Conservation (phyloP, 805 yeast species). For the Tetrapisispora fleetii region DNA sequence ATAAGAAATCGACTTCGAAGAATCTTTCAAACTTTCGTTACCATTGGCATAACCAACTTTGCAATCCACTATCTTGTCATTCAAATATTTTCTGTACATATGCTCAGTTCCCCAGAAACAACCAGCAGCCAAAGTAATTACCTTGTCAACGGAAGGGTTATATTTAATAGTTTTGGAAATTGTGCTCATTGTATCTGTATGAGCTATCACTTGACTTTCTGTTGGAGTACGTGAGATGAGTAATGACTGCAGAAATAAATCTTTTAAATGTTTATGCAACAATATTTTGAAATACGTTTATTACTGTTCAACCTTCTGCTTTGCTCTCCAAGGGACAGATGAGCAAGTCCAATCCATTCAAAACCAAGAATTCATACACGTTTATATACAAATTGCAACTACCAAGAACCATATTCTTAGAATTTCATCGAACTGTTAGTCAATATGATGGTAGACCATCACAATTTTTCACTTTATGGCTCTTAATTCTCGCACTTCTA, state of each 20-base stretch:
- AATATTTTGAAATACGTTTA: not conserved
- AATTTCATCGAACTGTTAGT: not conserved
- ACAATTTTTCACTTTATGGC: not conserved
- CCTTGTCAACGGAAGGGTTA: slow-evolving; percentile 38
- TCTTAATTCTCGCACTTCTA: not conserved
- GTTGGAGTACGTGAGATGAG: not conserved
- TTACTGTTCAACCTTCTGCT: not conserved
- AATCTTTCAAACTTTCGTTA: slow-evolving; percentile 35
- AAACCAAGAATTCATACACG: too few species aligned
- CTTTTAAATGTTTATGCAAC: not conserved
- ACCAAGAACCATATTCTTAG: too few species aligned
- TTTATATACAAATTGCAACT: too few species aligned
- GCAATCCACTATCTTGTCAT: slow-evolving; percentile 52
- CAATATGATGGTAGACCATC: not conserved
- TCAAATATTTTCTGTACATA: slow-evolving; percentile 62
- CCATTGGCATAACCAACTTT: slow-evolving; percentile 94
- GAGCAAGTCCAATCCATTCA: too few species aligned
- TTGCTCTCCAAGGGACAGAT: too few species aligned
- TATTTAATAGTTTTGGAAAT: slow-evolving; percentile 33
- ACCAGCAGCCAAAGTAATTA: slow-evolving; percentile 55
- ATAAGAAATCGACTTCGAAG: slow-evolving; percentile 36
- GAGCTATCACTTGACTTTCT: not conserved
- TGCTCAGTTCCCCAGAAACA: slow-evolving; percentile 91
- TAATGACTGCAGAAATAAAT: not conserved
- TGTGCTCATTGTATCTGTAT: slow-evolving; percentile 12